Conservation (phyloP, 257 asterid species). For the Henckelia pumila region DNA sequence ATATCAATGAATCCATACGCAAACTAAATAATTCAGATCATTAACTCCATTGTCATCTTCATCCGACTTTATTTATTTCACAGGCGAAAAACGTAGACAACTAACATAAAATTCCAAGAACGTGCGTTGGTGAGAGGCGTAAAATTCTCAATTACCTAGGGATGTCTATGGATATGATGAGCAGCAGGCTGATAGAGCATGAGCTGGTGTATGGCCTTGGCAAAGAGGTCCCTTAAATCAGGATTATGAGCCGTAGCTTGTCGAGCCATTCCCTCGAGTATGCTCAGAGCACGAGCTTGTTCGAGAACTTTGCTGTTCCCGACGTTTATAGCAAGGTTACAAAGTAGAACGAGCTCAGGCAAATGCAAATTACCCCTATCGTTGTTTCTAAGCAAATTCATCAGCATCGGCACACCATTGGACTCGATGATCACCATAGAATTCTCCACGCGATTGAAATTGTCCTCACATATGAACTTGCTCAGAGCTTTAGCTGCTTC, state of each 20-base stretch:
- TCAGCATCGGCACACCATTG: slow-evolving; percentile 45
- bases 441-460: slow-evolving; percentile 47
- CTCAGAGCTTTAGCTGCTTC: slow-evolving; percentile 51
- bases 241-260: slow-evolving; percentile 35
- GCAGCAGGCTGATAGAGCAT: slow-evolving; percentile 49
- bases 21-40: too few relatives aligned
- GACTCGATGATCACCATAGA: slow-evolving; percentile 51
- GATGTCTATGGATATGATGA: slow-evolving; percentile 29
- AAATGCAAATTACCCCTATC: slow-evolving; percentile 26
- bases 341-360: slow-evolving; percentile 47
- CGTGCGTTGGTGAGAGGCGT: background rate
- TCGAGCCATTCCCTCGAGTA: slow-evolving; percentile 47
- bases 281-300: slow-evolving; percentile 39
- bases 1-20: too few relatives aligned
- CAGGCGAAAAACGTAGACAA: too few relatives aligned
- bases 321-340: slow-evolving; percentile 48
- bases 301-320: slow-evolving; percentile 55
- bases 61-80: too few relatives aligned
- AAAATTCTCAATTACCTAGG: background rate
- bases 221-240: slow-evolving; percentile 45
- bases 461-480: slow-evolving; percentile 47
- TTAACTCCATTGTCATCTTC: too few relatives aligned
- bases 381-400: slow-evolving; percentile 34
- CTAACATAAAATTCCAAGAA: background rate
- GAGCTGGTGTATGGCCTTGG: slow-evolving; percentile 60